A percentile compares a stretch with the other conserved stretches of the same genome.
These are phyloP conservation scores for Tolypocladium tundrense DNA, from an alignment of 2,329 filamentous ascomycete genomes.

Conservation along the genomic window DNA sequence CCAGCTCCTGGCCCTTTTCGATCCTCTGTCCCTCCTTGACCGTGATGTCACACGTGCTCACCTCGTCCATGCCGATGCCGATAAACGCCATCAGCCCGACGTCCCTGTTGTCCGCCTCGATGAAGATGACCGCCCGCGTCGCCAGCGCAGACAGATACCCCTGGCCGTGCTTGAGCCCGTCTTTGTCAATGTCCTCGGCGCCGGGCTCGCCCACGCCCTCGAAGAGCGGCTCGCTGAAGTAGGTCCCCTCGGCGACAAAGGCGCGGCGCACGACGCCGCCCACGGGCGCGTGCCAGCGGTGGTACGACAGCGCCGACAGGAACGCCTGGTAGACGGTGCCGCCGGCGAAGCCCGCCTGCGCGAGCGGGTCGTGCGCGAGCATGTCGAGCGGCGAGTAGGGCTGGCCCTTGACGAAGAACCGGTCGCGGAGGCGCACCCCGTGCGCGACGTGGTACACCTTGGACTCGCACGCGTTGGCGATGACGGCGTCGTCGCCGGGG, in stretches of 20 bases:
- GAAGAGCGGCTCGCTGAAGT: constrained; percentile 50
- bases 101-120: constrained; percentile 56
- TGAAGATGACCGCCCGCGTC: constrained; percentile 58
- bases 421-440: constrained; percentile 43
- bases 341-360: constrained; percentile 41
- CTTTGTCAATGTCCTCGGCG: constrained; percentile 23
- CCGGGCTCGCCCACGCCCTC: constrained; percentile 20
- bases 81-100: constrained; percentile 64
- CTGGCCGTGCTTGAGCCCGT: constrained; percentile 42
- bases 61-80: constrained; percentile 67
- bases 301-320: constrained; percentile 56
- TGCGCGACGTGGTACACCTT: constrained; percentile 41
- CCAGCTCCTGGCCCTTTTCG: constrained; percentile 59
- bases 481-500: constrained; percentile 40
- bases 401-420: constrained; percentile 60
- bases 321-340: constrained; percentile 65
- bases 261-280: constrained; percentile 48
- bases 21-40: constrained; percentile 56
- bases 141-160: constrained; percentile 59
- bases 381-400: constrained; percentile 57
- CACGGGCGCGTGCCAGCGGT: constrained; percentile 64
- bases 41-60: constrained; percentile 62
- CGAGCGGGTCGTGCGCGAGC: constrained; percentile 44
- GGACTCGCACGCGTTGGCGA: constrained; percentile 58
- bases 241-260: constrained; percentile 52